A percentile compares a stretch with the other conserved stretches of the same genome.
These are phyloP conservation scores for Fraxinus greggii DNA, from an alignment of 305 asterid species.

Conservation along the genomic window DNA sequence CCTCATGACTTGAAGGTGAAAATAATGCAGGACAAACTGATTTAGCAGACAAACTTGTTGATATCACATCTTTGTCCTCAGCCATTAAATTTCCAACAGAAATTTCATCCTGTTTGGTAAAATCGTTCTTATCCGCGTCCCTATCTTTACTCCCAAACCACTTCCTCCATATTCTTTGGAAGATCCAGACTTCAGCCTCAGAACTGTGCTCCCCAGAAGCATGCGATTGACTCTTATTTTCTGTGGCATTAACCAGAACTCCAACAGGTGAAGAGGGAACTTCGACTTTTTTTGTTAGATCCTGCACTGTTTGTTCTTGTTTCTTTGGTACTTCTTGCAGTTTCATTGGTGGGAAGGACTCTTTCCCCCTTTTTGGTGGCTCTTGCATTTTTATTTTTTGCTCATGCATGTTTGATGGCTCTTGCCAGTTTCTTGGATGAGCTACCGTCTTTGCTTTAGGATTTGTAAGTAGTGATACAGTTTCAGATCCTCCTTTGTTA, in stretches of 20 bases:
- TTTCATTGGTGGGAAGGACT: constrained; percentile 8
- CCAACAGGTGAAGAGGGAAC: constrained; percentile 31
- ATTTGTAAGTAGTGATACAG: background rate
- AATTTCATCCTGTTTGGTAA: constrained; percentile 7
- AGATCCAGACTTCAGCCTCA: constrained; percentile 43
- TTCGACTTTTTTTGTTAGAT: constrained; percentile 29
- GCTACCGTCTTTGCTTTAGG: background rate
- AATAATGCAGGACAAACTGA: constrained; percentile 25
- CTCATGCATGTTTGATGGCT: constrained; percentile 20
- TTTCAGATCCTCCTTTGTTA: constrained; percentile 29
- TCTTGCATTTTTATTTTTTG: constrained; percentile 11
- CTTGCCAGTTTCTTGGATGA: background rate
- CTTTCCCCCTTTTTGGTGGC: constrained; percentile 8
- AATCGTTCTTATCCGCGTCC: constrained; percentile 18
- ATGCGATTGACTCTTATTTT: constrained; percentile 23
- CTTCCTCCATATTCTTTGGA: constrained; percentile 47
- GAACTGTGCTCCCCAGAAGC: constrained; percentile 23
- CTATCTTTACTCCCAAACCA: constrained; percentile 48
- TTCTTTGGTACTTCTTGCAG: constrained; percentile 27
- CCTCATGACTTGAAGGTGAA: constrained; percentile 45
- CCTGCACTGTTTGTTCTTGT: constrained; percentile 27
- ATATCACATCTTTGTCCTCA: constrained; percentile 27
- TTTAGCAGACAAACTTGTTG: constrained; percentile 25
- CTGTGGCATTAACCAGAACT: constrained; percentile 33
- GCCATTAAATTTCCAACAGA: constrained; percentile 24